Evolutionary conservation across 441 rosid species (phyloP).

Genomic region (Lepidium campestre): DNA sequence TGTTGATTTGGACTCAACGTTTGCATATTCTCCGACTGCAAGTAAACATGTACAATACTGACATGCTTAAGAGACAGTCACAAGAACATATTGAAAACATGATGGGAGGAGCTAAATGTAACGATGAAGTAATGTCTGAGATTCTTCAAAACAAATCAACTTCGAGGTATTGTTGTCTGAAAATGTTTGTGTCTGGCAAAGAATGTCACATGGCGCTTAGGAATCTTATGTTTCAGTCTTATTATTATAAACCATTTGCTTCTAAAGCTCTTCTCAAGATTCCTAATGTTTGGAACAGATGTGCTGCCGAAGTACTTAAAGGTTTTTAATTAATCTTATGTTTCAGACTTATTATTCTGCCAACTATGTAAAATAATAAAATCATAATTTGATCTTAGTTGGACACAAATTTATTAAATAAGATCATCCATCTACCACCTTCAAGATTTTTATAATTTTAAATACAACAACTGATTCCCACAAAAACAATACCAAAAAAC

Average conservation of each 20-base stretch:
- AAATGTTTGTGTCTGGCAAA: neutral
- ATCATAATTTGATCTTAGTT: too few species aligned
- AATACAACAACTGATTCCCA: conserved; percentile 5
- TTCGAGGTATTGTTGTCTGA: neutral
- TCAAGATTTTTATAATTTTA: neutral
- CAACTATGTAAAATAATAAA: neutral
- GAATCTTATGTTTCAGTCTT: neutral
- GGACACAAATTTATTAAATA: neutral
- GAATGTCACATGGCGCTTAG: neutral
- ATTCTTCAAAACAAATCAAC: neutral
- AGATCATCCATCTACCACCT: neutral
- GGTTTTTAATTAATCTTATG: neutral
- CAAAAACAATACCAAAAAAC: neutral
- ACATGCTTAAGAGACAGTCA: neutral
- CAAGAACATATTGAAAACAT: neutral
- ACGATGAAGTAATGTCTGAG: neutral
- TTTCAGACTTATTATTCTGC: too few species aligned
- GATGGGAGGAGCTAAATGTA: neutral
- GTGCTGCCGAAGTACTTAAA: neutral
- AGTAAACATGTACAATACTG: neutral
- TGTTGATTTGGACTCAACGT: neutral
- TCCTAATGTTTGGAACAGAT: neutral
- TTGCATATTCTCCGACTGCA: neutral
- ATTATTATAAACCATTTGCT: neutral
- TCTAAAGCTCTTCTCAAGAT: neutral